Evolutionary conservation across 2,329 filamentous ascomycete genomes (phyloP), one percentile per base, ranked within the genome.

Genomic region (Huntiella bhutanensis): DNA sequence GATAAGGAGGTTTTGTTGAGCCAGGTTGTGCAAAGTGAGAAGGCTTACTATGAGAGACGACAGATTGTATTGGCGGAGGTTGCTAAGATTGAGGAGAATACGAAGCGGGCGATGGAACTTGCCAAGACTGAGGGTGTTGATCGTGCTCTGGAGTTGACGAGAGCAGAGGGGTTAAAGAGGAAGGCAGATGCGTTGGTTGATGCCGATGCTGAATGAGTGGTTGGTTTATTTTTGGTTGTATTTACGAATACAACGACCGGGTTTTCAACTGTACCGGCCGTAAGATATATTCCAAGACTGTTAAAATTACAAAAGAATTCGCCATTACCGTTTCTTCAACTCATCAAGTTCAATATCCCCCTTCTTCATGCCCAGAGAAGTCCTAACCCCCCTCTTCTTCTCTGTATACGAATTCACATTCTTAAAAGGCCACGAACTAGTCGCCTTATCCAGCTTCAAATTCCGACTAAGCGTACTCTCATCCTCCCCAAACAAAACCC

Each of bases 1-100:
- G 76, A 82, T 60, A 88, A 88, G 60, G 82, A 91, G 60, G 69
- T 83, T 28, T 60, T 88, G 13, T 61, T 91, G n/a, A 74, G 83
- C 48, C 82, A 85, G 56, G 70, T 80, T 32, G 69, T 84, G 53
- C 61, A 70, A 55, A 69, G 66, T 55, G 82, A 88, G 58, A 67
- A 73, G 33, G 75, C 78, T 58, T 77, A 78, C 63, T 73, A 77
- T 53, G 64, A 69, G 48, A 66, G 75, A 45, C 68, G 74, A 3
- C 65, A 62, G 1, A 64, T 70, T 15, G 64, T 70, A 7, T 59
- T 67, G 13, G 58, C 70, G 5, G 51, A 58, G 3, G 58, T 56
- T 10, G 54, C 55, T 2, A 51, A 58, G 15, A 61, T 61, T 43
- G 54, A 53, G 35, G 55, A 53, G 5, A 55, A 58, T 13, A 54